These are phyloP conservation scores for Polygonum aviculare DNA, from an alignment of 148 eudicot species.

Conservation along the genomic window DNA sequence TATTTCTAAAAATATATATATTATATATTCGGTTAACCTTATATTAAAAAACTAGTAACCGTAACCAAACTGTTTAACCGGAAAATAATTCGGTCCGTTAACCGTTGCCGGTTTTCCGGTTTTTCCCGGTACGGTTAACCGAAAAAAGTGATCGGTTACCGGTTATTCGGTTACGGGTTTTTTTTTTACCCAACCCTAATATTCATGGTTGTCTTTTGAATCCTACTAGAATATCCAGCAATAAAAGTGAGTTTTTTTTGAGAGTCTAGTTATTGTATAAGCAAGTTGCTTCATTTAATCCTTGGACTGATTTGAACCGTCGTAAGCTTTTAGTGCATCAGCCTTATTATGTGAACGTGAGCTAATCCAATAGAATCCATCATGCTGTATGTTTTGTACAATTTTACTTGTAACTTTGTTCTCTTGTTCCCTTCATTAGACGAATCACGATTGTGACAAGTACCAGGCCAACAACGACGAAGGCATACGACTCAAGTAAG, in stretches of 20 bases:
- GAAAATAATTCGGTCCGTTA: too few species aligned
- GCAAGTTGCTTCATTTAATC: neutral
- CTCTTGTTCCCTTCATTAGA: neutral
- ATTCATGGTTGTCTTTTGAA: constrained; percentile 41
- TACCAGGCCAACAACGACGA: too few species aligned
- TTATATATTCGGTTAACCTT: too few species aligned
- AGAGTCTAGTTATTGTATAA: neutral
- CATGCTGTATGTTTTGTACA: constrained; percentile 42
- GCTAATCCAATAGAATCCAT: constrained; percentile 45
- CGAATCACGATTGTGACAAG: too few species aligned
- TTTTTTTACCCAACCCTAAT: constrained; percentile 17
- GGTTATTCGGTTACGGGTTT: too few species aligned
- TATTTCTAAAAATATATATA: too few species aligned
- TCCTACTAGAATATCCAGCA: neutral
- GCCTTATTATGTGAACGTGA: constrained; percentile 47
- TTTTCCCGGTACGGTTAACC: too few species aligned
- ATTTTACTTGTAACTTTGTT: neutral
- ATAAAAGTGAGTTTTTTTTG: neutral
- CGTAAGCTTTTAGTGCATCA: constrained; percentile 44
- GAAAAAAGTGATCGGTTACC: too few species aligned
- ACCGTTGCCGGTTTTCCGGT: too few species aligned
- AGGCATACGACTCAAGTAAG: too few species aligned
- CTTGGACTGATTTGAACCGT: neutral
- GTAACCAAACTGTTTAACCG: too few species aligned
- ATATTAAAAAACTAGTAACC: too few species aligned